Percentiles rank a stretch among this genome's conserved stretches.
phyloP scores from a whole-genome alignment of 2,329 filamentous ascomycete species.

The Colletotrichum viniferum region DNA sequence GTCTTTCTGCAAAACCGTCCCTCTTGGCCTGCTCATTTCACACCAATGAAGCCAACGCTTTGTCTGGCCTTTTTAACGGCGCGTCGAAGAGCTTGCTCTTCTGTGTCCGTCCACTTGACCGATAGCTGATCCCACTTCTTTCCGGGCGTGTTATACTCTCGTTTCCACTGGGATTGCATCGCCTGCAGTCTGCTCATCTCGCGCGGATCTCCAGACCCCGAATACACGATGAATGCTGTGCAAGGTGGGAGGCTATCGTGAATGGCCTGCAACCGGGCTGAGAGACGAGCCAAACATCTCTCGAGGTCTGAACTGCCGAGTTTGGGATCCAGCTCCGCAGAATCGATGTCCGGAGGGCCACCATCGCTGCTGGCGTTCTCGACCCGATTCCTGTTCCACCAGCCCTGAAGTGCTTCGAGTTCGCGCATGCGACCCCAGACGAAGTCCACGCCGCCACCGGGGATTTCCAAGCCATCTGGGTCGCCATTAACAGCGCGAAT shows the following conservation, averaged over 20 bases:
- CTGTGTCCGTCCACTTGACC: constrained; percentile 70
- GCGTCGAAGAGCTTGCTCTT: constrained; percentile 65
- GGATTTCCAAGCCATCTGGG: constrained; percentile 59
- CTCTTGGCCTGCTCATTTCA: constrained; percentile 56
- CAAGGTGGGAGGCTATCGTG: constrained; percentile 65
- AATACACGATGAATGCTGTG: constrained; percentile 68
- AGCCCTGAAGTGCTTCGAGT: constrained; percentile 68
- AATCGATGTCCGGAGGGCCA: constrained; percentile 35
- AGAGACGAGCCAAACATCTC: constrained; percentile 48
- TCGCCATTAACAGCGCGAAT: constrained; percentile 66
- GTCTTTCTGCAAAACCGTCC: background rate
- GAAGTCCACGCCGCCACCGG: constrained; percentile 67
- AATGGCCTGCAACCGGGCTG: constrained; percentile 57
- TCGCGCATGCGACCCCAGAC: constrained; percentile 70
- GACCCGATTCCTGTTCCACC: constrained; percentile 66
- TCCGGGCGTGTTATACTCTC: constrained; percentile 67
- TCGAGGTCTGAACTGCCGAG: constrained; percentile 42
- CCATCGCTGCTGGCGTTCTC: constrained; percentile 36
- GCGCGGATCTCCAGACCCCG: constrained; percentile 70
- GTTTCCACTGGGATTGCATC: constrained; percentile 64
- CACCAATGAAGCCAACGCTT: constrained; percentile 67
- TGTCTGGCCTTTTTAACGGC: constrained; percentile 62
- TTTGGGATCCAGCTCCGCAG: constrained; percentile 30
- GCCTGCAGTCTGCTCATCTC: constrained; percentile 67
- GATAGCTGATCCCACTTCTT: constrained; percentile 70